These are phyloP conservation scores for Pleurotus cornucopiae DNA, from an alignment of 768 basidiomycete species.

Conservation along the genomic window DNA sequence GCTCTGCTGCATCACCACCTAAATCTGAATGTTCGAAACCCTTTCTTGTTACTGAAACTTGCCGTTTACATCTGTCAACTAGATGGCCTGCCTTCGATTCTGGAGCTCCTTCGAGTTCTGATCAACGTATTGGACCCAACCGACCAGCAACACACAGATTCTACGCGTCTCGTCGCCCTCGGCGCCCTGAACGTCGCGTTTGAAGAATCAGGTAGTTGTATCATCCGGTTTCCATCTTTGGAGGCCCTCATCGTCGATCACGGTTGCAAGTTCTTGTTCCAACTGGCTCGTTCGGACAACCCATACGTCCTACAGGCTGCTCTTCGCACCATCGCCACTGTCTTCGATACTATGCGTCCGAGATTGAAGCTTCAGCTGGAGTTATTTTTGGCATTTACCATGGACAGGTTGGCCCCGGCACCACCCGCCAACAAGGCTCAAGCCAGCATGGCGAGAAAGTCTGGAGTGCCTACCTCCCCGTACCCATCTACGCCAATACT, in stretches of 20 bases:
- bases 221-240: constrained; percentile 77
- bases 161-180: constrained; percentile 86
- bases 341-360: constrained; percentile 82
- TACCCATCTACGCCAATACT: constrained; percentile 47
- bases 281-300: constrained; percentile 90
- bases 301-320: constrained; percentile 72
- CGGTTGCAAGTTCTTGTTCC: constrained; percentile 96
- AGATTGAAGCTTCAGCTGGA: constrained; percentile 94
- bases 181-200: constrained; percentile 84
- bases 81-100: constrained; percentile 90
- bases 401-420: constrained; percentile 81
- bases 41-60: too few species aligned
- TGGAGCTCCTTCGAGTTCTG: constrained; percentile 90
- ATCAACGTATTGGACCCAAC: constrained; percentile 94
- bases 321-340: constrained; percentile 80
- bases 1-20: constrained; percentile 21
- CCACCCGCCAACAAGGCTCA: constrained; percentile 22
- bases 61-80: constrained; percentile 2
- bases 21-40: constrained; percentile 38
- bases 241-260: constrained; percentile 76
- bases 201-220: constrained; percentile 73
- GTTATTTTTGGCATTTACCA: constrained; percentile 88
- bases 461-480: constrained; percentile 38
- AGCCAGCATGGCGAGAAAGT: constrained; percentile 24
- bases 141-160: constrained; percentile 94